Conservation (phyloP, 768 basidiomycete species). For the Tulasnella sp. region DNA sequence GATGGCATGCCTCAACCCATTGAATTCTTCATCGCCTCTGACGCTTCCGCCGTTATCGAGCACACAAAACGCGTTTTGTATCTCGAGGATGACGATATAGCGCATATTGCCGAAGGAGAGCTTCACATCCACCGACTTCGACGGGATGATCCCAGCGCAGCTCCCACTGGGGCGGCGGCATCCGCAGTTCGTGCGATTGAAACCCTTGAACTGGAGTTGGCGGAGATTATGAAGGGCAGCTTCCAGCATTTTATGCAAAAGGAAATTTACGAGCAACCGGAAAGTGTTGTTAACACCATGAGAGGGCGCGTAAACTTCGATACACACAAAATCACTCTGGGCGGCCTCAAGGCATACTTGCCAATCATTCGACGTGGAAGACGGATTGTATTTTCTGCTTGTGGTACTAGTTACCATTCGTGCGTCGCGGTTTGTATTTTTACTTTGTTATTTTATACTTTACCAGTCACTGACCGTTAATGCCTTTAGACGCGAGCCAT, state of each 20-base stretch:
- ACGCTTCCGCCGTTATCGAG: slow-evolving; percentile 91
- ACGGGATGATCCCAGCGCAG: slow-evolving; percentile 58
- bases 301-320: slow-evolving; percentile 99
- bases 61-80: slow-evolving; percentile 99
- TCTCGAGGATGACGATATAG: slow-evolving; percentile 97
- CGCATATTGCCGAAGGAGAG: slow-evolving; percentile 92
- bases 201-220: slow-evolving; percentile 94
- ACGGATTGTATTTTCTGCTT: slow-evolving; percentile 94
- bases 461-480: neutral
- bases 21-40: slow-evolving; percentile 98
- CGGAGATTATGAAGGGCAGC: slow-evolving; percentile 99
- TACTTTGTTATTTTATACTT: neutral
- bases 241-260: slow-evolving; percentile 99
- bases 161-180: slow-evolving; percentile 46
- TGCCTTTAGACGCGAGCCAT: slow-evolving; percentile 65
- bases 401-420: slow-evolving; percentile 96
- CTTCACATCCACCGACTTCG: slow-evolving; percentile 98
- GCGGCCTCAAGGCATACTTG: slow-evolving; percentile 88
- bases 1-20: slow-evolving; percentile 98
- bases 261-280: slow-evolving; percentile 98
- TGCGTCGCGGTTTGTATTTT: slow-evolving; percentile 49
- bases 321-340: slow-evolving; percentile 76
- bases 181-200: slow-evolving; percentile 84
- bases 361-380: slow-evolving; percentile 91
- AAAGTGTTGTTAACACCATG: slow-evolving; percentile 99